Base-by-base conservation (phyloP, 345 rosid genomes). In the Brassica cretica region DNA sequence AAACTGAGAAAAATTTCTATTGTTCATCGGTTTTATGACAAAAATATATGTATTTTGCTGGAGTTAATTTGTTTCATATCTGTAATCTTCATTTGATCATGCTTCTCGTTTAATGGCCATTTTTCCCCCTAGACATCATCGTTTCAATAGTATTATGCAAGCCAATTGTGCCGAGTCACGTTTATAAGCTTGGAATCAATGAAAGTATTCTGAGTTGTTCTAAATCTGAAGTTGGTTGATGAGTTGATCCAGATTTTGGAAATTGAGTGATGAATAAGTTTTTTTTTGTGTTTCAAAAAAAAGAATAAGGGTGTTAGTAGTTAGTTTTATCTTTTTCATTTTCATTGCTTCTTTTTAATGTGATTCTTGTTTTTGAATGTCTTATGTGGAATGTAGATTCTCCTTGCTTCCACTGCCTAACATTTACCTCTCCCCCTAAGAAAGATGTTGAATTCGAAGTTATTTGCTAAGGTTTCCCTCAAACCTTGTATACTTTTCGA, bases 381-480 rank as follows among this genome's bases (percentile, higher is more conserved):
- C 14, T 21, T 70, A 35, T 62, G 51, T 69, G 64, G 39, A n/a
- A 4, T 70, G 65, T 56, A 76, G 80, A 39, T 69, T 69, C n/a
- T 25, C 18, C 30, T 55, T 15, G 49, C 71, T 70, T 70, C 7
- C 35, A 51, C 53, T 35, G 66, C 64, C 41, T 62, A 64, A 15
- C 29, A 51, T 51, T 62, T 35, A 74, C 71, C 8, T 25, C 21
- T 49, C 18, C 72, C 8, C 14, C 29, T 63, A 64, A 35, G 63
- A 75, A 83, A 75, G 74, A 89, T 87, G 97, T 8, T 7, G 39
- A 35, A 6, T 27, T 91, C 95, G 0, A 78, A 84, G 29, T 92
- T 92, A 71, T 92, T 88, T 88, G 78, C 80, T 71, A 92, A 88
- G 93, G 97, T 92, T 83, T 82, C 77, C 65, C 35, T 77, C 62